Percentiles rank a stretch among this genome's conserved stretches.
These are phyloP conservation scores for Geotrichum carabidarum DNA, from an alignment of 1,139 yeast genomes.

Conservation along the genomic window DNA sequence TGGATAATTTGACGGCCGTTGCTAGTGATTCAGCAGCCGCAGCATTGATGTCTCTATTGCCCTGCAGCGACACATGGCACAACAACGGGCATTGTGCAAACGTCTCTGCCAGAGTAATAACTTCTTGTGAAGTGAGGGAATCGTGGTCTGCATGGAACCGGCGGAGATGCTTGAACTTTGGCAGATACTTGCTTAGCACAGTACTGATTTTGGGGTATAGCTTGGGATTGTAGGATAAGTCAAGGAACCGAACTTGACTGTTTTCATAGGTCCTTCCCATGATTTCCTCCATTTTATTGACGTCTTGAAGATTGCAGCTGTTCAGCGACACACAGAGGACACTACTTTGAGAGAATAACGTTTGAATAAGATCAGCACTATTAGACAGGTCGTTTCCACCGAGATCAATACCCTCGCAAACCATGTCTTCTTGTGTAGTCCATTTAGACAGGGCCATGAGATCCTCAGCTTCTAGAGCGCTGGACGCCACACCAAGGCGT, in stretches of 20 bases:
- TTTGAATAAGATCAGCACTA: conserved; percentile 21
- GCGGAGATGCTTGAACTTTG: conserved; percentile 57
- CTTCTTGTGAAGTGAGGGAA: conserved; percentile 56
- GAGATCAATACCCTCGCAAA: conserved; percentile 75
- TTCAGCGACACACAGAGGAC: conserved; percentile 64
- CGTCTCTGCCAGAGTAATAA: conserved; percentile 64
- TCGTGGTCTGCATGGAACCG: conserved; percentile 77
- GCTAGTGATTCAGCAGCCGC: conserved; percentile 65
- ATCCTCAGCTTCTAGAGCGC: conserved; percentile 56
- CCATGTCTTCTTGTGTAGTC: conserved; percentile 50
- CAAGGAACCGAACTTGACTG: conserved; percentile 63
- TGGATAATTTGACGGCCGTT: conserved; percentile 62
- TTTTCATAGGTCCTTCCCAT: conserved; percentile 48
- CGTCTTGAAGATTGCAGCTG: conserved; percentile 54
- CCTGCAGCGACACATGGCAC: conserved; percentile 70
- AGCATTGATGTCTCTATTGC: conserved; percentile 52
- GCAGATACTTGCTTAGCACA: conserved; percentile 56
- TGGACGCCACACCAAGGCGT: conserved; percentile 73
- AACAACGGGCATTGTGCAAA: conserved; percentile 64
- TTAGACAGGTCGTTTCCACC: conserved; percentile 45
- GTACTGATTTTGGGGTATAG: conserved; percentile 70
- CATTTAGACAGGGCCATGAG: conserved; percentile 55
- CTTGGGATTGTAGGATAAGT: conserved; percentile 66
- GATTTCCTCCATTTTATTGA: conserved; percentile 52
- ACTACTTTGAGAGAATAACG: conserved; percentile 21